phyloP scores from a whole-genome alignment of 305 asterid genomes.

The Fraxinus ornus region DNA sequence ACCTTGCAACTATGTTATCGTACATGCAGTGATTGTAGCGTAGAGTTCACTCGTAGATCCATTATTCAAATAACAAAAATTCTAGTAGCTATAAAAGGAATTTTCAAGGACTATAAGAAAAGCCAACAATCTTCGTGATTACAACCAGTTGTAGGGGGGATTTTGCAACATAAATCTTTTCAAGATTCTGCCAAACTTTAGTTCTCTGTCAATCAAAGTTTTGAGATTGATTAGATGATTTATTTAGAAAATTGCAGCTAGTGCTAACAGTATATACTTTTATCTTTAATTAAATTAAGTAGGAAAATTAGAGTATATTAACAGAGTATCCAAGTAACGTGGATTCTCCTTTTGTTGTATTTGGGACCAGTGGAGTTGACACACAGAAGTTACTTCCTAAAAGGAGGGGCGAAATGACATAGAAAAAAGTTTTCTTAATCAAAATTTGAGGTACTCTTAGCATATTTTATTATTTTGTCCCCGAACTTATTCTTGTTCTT shows the following conservation, averaged over 20 bases:
- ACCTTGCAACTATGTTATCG: background rate
- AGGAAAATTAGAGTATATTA: background rate
- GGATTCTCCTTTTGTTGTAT: slow-evolving; percentile 7
- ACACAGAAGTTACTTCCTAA: background rate
- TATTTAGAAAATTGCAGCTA: background rate
- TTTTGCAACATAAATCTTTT: background rate
- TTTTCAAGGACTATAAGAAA: background rate
- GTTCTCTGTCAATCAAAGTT: background rate
- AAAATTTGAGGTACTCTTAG: background rate
- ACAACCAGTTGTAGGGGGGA: background rate
- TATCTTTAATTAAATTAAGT: background rate
- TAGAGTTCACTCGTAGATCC: background rate
- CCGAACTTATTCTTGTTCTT: background rate
- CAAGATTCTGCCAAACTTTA: background rate
- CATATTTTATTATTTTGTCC: background rate
- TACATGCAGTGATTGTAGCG: background rate
- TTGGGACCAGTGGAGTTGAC: slow-evolving; percentile 1
- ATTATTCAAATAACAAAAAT: background rate
- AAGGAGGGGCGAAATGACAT: slow-evolving; percentile 7
- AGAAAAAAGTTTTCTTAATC: background rate
- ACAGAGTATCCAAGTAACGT: background rate
- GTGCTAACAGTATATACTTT: background rate
- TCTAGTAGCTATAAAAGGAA: background rate
- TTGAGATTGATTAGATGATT: background rate
- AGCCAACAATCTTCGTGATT: background rate